Evolutionary conservation across 305 asterid species (phyloP).

Genomic region (Rubia peregrina): DNA sequence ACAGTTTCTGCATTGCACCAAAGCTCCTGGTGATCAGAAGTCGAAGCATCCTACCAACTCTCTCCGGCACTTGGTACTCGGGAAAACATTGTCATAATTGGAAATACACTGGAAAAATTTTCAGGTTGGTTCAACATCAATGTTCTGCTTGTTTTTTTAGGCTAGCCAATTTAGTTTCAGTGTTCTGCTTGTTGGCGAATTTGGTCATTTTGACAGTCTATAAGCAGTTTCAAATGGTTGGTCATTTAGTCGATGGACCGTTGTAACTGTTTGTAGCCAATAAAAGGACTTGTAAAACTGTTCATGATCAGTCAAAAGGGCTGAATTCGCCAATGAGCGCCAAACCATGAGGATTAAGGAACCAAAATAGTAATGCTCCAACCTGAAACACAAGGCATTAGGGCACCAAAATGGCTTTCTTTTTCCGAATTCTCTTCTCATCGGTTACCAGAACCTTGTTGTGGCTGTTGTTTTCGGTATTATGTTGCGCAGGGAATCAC

Average conservation of each 20-base stretch:
- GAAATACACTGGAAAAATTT: too few relatives aligned
- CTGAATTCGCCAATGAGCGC: too few relatives aligned
- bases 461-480: background rate
- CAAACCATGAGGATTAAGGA: background rate
- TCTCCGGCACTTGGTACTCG: slow-evolving; percentile 3
- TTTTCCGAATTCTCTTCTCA: background rate
- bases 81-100: background rate
- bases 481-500: slow-evolving; percentile 56
- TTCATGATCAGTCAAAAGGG: too few relatives aligned
- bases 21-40: slow-evolving; percentile 28
- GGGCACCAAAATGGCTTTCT: too few relatives aligned
- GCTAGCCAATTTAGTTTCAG: too few relatives aligned
- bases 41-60: slow-evolving; percentile 33
- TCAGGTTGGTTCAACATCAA: too few relatives aligned
- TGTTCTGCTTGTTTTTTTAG: too few relatives aligned
- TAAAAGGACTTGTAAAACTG: too few relatives aligned
- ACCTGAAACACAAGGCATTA: too few relatives aligned
- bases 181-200: too few relatives aligned
- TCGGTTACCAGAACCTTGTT: background rate
- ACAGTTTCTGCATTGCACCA: slow-evolving; percentile 25
- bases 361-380: too few relatives aligned
- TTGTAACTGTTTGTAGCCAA: background rate
- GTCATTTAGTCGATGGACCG: background rate
- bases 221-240: background rate
- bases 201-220: too few relatives aligned